These are phyloP conservation scores for Talaromyces borbonicus DNA, from an alignment of 495 filamentous ascomycete genomes.

Conservation along the genomic window DNA sequence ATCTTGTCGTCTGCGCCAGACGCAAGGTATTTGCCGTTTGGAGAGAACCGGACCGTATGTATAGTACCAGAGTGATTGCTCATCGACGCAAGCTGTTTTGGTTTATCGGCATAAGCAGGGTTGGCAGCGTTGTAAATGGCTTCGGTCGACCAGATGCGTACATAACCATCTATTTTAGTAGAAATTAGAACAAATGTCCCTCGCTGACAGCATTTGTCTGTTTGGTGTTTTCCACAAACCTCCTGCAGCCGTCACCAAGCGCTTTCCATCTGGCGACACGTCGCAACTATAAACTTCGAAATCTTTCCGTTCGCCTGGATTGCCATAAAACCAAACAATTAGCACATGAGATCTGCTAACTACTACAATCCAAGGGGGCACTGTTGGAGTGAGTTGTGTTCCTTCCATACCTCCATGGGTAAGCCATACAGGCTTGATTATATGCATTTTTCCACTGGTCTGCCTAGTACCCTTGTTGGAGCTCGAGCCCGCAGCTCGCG, in stretches of 20 bases:
- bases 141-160: conserved; percentile 94
- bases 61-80: conserved; percentile 97
- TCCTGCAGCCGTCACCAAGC: conserved; percentile 88
- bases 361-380: conserved; percentile 11
- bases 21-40: conserved; percentile 85
- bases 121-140: conserved; percentile 75
- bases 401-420: conserved; percentile 66
- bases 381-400: conserved; percentile 1
- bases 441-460: conserved; percentile 51
- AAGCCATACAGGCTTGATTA: conserved; percentile 90
- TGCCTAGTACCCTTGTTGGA: background rate
- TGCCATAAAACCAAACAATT: background rate
- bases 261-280: conserved; percentile 84
- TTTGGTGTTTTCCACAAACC: conserved; percentile 40
- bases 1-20: conserved; percentile 98
- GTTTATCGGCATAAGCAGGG: conserved; percentile 54
- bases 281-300: conserved; percentile 97
- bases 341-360: conserved; percentile 7
- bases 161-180: conserved; percentile 68
- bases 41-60: conserved; percentile 90
- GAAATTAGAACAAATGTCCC: background rate
- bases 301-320: conserved; percentile 81
- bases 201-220: too few relatives aligned
- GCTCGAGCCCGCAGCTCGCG: background rate
- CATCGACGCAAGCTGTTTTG: conserved; percentile 92